Conservation (phyloP, 2,329 filamentous ascomycete species). For the Epichloe gansuensis region DNA sequence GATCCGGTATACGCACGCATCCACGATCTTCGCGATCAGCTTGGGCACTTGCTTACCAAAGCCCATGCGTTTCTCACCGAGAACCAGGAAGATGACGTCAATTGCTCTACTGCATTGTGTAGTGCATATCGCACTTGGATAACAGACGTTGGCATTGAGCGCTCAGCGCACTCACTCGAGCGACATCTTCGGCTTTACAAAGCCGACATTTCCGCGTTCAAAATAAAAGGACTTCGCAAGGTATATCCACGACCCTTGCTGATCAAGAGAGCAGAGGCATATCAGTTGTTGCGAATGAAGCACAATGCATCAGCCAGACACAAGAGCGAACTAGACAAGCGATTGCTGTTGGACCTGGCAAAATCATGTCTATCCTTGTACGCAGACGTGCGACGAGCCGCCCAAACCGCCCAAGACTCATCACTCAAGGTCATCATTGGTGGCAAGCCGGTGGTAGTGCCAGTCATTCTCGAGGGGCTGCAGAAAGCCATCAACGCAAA, state of each 20-base stretch:
- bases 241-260: constrained; percentile 86
- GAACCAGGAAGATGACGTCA: constrained; percentile 88
- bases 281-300: constrained; percentile 84
- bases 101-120: constrained; percentile 87
- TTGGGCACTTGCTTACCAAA: constrained; percentile 67
- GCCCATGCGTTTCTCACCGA: constrained; percentile 73
- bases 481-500: constrained; percentile 64
- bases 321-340: constrained; percentile 82
- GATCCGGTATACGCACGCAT: constrained; percentile 57
- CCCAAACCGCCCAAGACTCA: constrained; percentile 83
- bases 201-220: constrained; percentile 82
- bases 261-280: constrained; percentile 83
- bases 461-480: constrained; percentile 68
- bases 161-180: constrained; percentile 86
- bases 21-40: constrained; percentile 65
- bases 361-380: constrained; percentile 85
- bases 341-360: constrained; percentile 71
- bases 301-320: constrained; percentile 83
- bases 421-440: constrained; percentile 86
- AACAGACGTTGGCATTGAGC: constrained; percentile 90
- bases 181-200: constrained; percentile 72
- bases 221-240: constrained; percentile 84
- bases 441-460: constrained; percentile 77
- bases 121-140: constrained; percentile 93
- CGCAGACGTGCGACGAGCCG: constrained; percentile 88